Evolutionary conservation across 805 yeast genomes (phyloP), one percentile per base, ranked within the genome.

Genomic region (Saccharomycopsis capsularis): DNA sequence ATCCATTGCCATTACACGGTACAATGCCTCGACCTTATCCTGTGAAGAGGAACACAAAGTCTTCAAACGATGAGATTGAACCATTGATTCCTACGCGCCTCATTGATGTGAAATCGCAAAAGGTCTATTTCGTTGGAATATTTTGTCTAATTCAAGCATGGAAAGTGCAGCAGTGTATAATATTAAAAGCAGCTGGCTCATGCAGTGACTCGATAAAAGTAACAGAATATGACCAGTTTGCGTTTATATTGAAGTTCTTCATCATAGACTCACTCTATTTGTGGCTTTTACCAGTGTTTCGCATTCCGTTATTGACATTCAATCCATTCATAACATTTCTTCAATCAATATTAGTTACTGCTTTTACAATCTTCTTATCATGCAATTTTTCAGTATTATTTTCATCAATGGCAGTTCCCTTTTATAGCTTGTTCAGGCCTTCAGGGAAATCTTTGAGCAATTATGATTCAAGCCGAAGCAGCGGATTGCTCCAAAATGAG

Each of bases 141-240:
- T 86, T 88, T 60, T 68, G 76, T 2, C 69, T 85, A 30, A 71
- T 91, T n/a, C 97, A 90, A 63, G 77, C 86, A n/a, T 85, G 85
- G 77, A 91, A 93, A 61, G 49, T 86, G 1, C 85, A 84, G 57
- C 95, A 87, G 60, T 64, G 85, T 38, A 65, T 81, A 30, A 62
- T 79, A 21, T 65, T 85, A 50, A 80, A 81, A 57, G 70, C 49
- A 55, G 34, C 63, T 61, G 15, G 59, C 5, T 4, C 27, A 25
- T 35, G 34, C 13, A 25, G 16, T 21, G 39, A 30, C 5, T 23
- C 40, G 3, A 16, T 27, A 5, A n/a, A n/a, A n/a, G n/a, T n/a
- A n/a, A n/a, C n/a, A n/a, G 51, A 43, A 19, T 42, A 32, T 43
- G 49, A 41, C 18, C 50, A 50, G 30, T 44, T 52, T 40, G 42